Base-by-base conservation (phyloP, 441 rosid species). In the Melastoma candidum region DNA sequence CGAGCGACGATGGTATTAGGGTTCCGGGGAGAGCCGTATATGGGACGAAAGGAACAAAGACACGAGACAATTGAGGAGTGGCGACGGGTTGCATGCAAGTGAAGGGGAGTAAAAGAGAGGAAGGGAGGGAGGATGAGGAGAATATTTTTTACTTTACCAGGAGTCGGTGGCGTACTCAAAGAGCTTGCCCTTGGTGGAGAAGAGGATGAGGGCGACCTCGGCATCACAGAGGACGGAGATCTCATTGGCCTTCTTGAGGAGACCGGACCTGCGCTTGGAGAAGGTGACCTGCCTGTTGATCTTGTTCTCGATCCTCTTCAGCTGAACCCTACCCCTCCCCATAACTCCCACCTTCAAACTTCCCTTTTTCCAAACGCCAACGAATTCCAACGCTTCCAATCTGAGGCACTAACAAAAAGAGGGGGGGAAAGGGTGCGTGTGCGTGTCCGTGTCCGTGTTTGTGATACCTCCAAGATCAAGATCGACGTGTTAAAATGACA, bases 181-280 rank as follows among this genome's bases (percentile, higher is more conserved):
- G 74, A 83, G 85, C 68, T 88, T 88, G 44, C 95, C 95, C 73
- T 83, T 85, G 53, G 82, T 63, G 61, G 97, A 89, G 88, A 89
- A 85, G 75, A 85, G 67, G 54, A 89, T 75, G 62, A 89, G 77
- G 67, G 81, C 90, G 13, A 83, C 93, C 63, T 85, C 95, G 67
- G 95, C 96, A 61, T 88, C 96, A 22, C 96, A 88, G 53, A 88
- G 88, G 50, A 88, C 87, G 48, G 97, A 85, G 87, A 85, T 88
- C 87, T 88, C 97, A 54, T 85, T 80, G 29, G 93, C 87, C 72
- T 89, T 89, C 75, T 89, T 89, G 63, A 89, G 72, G 66, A 89
- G 74, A 4, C 97, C 97, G 36, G 77, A 70, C 78, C 97, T 76
- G 58, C 97, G 64, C 71, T 89, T 89, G 0, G 97, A 85, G 63